phyloP scores from a whole-genome alignment of 2,329 filamentous ascomycete genomes.

The Exophiala spinifera region DNA sequence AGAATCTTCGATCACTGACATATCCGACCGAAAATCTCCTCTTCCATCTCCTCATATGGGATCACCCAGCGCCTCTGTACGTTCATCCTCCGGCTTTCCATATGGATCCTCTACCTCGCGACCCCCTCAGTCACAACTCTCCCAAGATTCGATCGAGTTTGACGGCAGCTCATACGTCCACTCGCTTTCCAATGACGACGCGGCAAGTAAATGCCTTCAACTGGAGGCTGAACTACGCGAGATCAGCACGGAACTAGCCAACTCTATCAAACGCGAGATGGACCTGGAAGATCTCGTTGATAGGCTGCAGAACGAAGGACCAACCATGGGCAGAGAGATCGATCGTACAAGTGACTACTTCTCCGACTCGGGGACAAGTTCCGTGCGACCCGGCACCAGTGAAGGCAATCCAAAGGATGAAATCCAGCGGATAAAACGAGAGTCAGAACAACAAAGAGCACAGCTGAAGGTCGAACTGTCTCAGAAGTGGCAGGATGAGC shows the following conservation, averaged over 20 bases:
- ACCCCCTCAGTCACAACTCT: constrained; percentile 40
- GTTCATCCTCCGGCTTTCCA: constrained; percentile 27
- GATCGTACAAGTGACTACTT: constrained; percentile 90
- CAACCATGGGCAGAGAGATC: constrained; percentile 53
- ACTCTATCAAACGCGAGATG: constrained; percentile 91
- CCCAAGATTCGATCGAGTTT: constrained; percentile 38
- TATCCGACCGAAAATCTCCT: constrained; percentile 61
- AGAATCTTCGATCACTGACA: constrained; percentile 60
- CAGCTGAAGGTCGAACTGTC: constrained; percentile 80
- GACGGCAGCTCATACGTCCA: constrained; percentile 45
- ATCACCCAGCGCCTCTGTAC: constrained; percentile 35
- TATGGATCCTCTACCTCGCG: constrained; percentile 32
- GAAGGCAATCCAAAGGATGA: constrained; percentile 59
- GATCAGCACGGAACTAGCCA: constrained; percentile 87
- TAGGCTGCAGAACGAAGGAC: constrained; percentile 73
- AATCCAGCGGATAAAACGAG: constrained; percentile 76
- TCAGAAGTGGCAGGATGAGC: constrained; percentile 82
- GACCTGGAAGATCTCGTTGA: constrained; percentile 94
- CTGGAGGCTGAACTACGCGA: constrained; percentile 92
- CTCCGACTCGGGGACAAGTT: constrained; percentile 90
- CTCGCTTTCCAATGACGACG: constrained; percentile 36
- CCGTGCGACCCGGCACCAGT: constrained; percentile 69
- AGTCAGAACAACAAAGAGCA: constrained; percentile 86
- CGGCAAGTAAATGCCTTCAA: constrained; percentile 67
- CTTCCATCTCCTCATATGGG: constrained; percentile 53